These are phyloP conservation scores for Asterophora lycoperdoides DNA, from an alignment of 768 basidiomycete species.

Conservation along the genomic window DNA sequence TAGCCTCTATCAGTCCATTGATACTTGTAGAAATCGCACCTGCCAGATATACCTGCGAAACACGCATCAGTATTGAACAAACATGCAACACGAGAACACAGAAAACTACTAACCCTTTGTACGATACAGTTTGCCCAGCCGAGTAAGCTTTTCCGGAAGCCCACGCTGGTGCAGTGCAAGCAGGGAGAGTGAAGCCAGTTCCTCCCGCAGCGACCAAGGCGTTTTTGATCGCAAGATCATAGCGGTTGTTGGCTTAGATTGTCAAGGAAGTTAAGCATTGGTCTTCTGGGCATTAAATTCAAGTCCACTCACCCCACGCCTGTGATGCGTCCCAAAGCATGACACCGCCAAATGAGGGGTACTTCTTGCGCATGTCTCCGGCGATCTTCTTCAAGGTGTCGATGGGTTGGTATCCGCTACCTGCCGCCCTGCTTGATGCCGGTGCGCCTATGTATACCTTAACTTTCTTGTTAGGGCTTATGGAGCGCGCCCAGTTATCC, in stretches of 20 bases:
- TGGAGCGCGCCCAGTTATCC: conserved; percentile 61
- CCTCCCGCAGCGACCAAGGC: conserved; percentile 57
- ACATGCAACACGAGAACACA: neutral
- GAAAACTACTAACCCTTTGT: conserved; percentile 41
- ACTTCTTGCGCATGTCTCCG: conserved; percentile 47
- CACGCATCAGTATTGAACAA: neutral
- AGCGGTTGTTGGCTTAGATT: conserved; percentile 49
- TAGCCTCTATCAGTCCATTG: neutral
- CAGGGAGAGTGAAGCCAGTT: conserved; percentile 63
- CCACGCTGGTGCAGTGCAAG: conserved; percentile 56
- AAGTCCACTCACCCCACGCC: conserved; percentile 38
- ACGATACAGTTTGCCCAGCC: conserved; percentile 50
- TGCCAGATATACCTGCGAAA: conserved; percentile 55
- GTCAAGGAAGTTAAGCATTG: neutral
- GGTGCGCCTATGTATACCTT: conserved; percentile 67
- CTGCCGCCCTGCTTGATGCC: conserved; percentile 51
- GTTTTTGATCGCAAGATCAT: conserved; percentile 57
- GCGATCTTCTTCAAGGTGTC: conserved; percentile 44
- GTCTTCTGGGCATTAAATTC: conserved; percentile 9
- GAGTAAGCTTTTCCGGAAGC: conserved; percentile 45
- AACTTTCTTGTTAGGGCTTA: conserved; percentile 55
- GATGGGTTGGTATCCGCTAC: conserved; percentile 54
- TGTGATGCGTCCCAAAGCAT: conserved; percentile 53
- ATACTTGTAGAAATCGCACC: conserved; percentile 28
- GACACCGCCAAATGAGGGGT: conserved; percentile 65